These are phyloP conservation scores for Pilaira anomala DNA, from an alignment of 192 early-diverging fungal species.

Conservation along the genomic window DNA sequence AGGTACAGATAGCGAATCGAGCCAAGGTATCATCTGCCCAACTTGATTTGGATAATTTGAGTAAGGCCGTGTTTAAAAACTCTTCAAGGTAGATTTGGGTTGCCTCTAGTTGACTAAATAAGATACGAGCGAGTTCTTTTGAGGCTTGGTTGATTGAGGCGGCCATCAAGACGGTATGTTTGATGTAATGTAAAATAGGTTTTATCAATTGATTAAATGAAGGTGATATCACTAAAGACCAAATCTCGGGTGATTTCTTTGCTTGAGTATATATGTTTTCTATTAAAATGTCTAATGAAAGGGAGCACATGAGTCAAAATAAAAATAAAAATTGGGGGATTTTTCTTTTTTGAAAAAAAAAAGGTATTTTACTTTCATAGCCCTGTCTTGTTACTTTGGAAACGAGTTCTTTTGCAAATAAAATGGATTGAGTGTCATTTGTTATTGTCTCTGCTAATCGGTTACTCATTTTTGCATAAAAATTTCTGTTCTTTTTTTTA, in stretches of 20 bases:
- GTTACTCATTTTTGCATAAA: slow-evolving; percentile 2
- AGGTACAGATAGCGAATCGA: background rate
- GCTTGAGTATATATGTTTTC: background rate
- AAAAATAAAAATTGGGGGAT: background rate
- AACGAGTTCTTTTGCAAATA: slow-evolving; percentile 7
- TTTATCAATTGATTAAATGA: background rate
- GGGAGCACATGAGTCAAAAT: background rate
- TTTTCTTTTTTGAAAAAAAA: background rate
- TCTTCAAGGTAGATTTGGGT: background rate
- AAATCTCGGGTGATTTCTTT: background rate
- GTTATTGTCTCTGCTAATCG: background rate
- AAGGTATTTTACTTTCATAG: slow-evolving; percentile 17
- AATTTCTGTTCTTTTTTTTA: background rate
- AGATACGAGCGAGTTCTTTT: background rate
- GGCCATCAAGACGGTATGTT: background rate
- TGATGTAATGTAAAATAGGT: background rate
- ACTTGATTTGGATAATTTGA: background rate
- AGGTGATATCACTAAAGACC: background rate
- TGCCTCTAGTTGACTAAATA: background rate
- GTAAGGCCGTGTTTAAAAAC: background rate
- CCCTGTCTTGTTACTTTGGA: slow-evolving; percentile 17
- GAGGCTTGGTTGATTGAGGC: background rate
- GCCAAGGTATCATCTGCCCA: slow-evolving; percentile 1
- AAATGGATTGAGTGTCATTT: background rate
- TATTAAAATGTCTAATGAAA: background rate